These are phyloP conservation scores for Macrolepiota fuliginosa DNA, from an alignment of 768 basidiomycete species.

Conservation along the genomic window DNA sequence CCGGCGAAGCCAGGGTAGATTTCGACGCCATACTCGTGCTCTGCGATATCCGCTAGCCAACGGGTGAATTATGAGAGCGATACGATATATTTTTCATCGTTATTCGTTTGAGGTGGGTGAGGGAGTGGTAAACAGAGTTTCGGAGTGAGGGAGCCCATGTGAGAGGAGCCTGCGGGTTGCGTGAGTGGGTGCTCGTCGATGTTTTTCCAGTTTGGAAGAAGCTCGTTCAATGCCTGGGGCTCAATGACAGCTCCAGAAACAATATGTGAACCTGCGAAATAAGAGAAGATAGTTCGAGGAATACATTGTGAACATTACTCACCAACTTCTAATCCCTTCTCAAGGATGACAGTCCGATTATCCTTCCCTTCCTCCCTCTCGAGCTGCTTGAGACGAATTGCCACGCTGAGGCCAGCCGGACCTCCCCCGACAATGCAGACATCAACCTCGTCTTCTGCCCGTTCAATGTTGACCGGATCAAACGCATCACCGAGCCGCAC, in stretches of 20 bases:
- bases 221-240: conserved; percentile 85
- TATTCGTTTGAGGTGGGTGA: conserved; percentile 96
- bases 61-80: conserved; percentile 87
- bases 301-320: neutral
- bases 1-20: conserved; percentile 97
- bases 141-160: conserved; percentile 84
- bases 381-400: conserved; percentile 92
- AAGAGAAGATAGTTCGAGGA: neutral
- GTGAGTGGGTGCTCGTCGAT: conserved; percentile 70
- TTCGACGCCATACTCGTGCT: conserved; percentile 79
- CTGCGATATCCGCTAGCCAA: conserved; percentile 87
- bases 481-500: conserved; percentile 21
- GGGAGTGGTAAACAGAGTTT: conserved; percentile 76
- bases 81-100: conserved; percentile 88
- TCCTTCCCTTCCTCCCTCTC: conserved; percentile 77
- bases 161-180: conserved; percentile 72
- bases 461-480: conserved; percentile 65
- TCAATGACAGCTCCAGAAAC: conserved; percentile 96
- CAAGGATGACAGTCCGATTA: conserved; percentile 87
- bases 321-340: conserved; percentile 95
- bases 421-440: conserved; percentile 97
- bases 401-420: conserved; percentile 94
- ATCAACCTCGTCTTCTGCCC: conserved; percentile 87
- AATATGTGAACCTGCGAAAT: conserved; percentile 77
- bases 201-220: conserved; percentile 81